A percentile compares a stretch with the other conserved stretches of the same genome.
Conservation (phyloP, 805 yeast species). For the Aciculoconidium aculeatum region DNA sequence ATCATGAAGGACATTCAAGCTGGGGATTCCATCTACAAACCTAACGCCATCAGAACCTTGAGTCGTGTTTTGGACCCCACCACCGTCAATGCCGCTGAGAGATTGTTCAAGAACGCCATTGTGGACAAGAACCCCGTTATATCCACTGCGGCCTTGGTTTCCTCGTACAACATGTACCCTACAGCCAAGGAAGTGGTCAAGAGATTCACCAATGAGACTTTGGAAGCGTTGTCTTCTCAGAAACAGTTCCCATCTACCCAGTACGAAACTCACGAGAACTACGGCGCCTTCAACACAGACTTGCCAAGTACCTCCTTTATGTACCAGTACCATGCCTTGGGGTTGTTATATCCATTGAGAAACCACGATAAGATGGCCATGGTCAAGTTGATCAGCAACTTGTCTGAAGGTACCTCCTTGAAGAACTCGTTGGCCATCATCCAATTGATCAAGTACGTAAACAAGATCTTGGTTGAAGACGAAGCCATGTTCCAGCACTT, state of each 20-base stretch:
- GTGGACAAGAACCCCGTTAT: constrained; percentile 86
- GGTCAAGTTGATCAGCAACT: constrained; percentile 80
- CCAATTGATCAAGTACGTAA: constrained; percentile 78
- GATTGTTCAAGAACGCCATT: constrained; percentile 85
- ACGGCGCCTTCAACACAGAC: constrained; percentile 44
- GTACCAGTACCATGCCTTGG: constrained; percentile 94
- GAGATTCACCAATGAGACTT: constrained; percentile 90
- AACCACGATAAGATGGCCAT: constrained; percentile 92
- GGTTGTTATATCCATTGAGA: constrained; percentile 79
- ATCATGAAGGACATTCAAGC: constrained; percentile 97
- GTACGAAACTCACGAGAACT: constrained; percentile 50
- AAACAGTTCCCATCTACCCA: constrained; percentile 48
- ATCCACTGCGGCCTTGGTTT: constrained; percentile 89
- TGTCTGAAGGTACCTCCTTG: constrained; percentile 53
- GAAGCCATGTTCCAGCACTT: constrained; percentile 53
- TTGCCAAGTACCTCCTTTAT: constrained; percentile 68
- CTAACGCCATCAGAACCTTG: constrained; percentile 90
- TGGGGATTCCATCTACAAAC: constrained; percentile 79
- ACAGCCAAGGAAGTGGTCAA: constrained; percentile 88
- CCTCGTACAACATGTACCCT: constrained; percentile 85
- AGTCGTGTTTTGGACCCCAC: constrained; percentile 84
- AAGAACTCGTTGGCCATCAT: constrained; percentile 79
- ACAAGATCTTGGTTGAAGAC: constrained; percentile 68
- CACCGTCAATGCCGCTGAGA: constrained; percentile 89
- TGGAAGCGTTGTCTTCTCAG: constrained; percentile 73